Evolutionary conservation across 2,329 filamentous ascomycete species (phyloP).

Genomic region (Fusarium floridanum): DNA sequence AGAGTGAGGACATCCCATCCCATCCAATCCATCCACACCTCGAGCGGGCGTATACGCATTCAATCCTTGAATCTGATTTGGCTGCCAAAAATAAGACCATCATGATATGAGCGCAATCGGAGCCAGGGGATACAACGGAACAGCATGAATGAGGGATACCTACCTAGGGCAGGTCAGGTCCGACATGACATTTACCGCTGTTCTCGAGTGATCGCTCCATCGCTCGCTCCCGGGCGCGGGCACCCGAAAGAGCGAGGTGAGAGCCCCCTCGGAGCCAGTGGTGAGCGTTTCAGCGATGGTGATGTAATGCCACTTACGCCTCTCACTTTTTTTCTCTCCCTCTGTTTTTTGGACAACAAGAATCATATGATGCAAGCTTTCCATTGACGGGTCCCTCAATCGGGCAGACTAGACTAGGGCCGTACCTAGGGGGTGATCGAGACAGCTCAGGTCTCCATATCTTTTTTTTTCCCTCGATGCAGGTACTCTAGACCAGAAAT

Average conservation of each 20-base stretch:
- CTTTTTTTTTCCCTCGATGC: not conserved
- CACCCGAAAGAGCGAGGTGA: conserved; percentile 26
- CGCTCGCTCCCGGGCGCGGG: conserved; percentile 28
- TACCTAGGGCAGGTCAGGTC: not conserved
- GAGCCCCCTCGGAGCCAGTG: not conserved
- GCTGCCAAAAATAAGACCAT: conserved; percentile 37
- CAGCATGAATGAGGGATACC: conserved; percentile 21
- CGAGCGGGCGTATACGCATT: conserved; percentile 12
- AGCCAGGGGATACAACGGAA: conserved; percentile 30
- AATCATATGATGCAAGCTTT: conserved; percentile 47
- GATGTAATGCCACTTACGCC: conserved; percentile 43
- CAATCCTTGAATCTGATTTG: conserved; percentile 10
- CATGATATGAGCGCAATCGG: conserved; percentile 22
- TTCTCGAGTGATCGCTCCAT: conserved; percentile 15
- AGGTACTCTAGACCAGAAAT: conserved; percentile 9
- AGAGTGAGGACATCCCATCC: not conserved
- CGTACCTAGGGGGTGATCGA: conserved; percentile 9
- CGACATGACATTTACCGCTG: conserved; percentile 19
- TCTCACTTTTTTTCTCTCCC: conserved; percentile 2
- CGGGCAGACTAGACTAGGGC: conserved; percentile 33
- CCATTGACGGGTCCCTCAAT: conserved; percentile 34
- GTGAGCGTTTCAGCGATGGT: conserved; percentile 30
- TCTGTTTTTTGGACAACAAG: not conserved
- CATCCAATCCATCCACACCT: not conserved
- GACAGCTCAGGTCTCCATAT: conserved; percentile 19